Evolutionary conservation across 176 grass and related monocot genomes (phyloP).

Genomic region (Musa troglodytarum): DNA sequence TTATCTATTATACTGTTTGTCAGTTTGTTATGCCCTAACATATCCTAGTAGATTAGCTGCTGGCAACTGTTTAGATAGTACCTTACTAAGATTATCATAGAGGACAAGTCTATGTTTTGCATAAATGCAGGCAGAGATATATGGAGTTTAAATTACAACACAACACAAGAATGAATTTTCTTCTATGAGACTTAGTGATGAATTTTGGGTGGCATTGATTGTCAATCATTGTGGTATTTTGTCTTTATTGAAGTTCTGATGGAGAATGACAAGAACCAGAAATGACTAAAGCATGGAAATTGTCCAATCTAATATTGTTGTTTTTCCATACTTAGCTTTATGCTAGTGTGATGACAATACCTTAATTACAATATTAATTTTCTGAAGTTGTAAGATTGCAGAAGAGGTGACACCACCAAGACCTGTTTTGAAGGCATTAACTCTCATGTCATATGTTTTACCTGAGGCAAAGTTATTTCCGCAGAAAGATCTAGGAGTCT

Average conservation of each 20-base stretch:
- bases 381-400: slow-evolving; percentile 79
- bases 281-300: no score
- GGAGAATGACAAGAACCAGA: no score
- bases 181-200: background rate
- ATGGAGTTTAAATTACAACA: background rate
- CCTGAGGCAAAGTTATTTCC: slow-evolving; percentile 93
- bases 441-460: slow-evolving; percentile 75
- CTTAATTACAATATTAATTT: background rate
- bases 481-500: slow-evolving; percentile 84
- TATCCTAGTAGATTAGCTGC: background rate
- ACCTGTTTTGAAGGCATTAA: slow-evolving; percentile 63
- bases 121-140: background rate
- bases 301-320: background rate
- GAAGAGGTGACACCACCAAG: slow-evolving; percentile 87
- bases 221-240: no score
- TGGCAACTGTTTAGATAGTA: background rate
- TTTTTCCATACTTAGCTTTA: background rate
- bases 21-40: background rate
- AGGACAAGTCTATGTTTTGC: background rate
- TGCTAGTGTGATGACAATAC: no score
- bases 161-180: background rate
- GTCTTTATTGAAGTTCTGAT: no score
- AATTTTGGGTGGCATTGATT: no score
- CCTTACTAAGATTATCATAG: background rate
- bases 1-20: background rate